These are phyloP conservation scores for Suhomyces guaymorum DNA, from an alignment of 1,139 yeast genomes.

Conservation along the genomic window DNA sequence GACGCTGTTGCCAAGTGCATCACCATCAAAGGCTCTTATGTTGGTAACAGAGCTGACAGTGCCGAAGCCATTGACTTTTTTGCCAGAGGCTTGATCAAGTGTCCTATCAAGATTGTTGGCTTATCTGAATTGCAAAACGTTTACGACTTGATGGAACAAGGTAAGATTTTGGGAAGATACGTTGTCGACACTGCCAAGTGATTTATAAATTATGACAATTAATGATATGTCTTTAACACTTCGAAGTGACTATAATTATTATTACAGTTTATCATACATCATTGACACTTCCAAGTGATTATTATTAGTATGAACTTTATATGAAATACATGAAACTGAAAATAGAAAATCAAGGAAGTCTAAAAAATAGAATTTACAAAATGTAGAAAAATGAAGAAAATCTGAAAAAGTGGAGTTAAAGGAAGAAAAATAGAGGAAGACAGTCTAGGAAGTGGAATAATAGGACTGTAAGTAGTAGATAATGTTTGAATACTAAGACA, in stretches of 20 bases:
- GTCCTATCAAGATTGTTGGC: slow-evolving; percentile 72
- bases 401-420: background rate
- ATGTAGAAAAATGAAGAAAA: background rate
- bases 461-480: too few relatives aligned
- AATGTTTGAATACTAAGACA: too few relatives aligned
- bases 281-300: background rate
- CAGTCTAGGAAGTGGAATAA: too few relatives aligned
- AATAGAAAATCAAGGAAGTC: too few relatives aligned
- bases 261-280: background rate
- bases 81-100: slow-evolving; percentile 64
- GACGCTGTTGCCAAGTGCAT: slow-evolving; percentile 65
- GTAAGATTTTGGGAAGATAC: slow-evolving; percentile 73
- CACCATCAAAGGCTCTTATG: slow-evolving; percentile 69
- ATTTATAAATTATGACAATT: too few relatives aligned
- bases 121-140: slow-evolving; percentile 63
- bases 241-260: background rate
- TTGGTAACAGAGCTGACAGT: slow-evolving; percentile 79
- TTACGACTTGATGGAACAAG: slow-evolving; percentile 68
- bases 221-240: too few relatives aligned
- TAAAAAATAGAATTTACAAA: background rate
- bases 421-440: too few relatives aligned
- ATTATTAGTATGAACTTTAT: too few relatives aligned
- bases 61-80: slow-evolving; percentile 77
- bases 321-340: too few relatives aligned
- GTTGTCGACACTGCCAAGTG: slow-evolving; percentile 70